Conservation (phyloP, 352 stramenopile species). For the Peronospora farinosa region DNA sequence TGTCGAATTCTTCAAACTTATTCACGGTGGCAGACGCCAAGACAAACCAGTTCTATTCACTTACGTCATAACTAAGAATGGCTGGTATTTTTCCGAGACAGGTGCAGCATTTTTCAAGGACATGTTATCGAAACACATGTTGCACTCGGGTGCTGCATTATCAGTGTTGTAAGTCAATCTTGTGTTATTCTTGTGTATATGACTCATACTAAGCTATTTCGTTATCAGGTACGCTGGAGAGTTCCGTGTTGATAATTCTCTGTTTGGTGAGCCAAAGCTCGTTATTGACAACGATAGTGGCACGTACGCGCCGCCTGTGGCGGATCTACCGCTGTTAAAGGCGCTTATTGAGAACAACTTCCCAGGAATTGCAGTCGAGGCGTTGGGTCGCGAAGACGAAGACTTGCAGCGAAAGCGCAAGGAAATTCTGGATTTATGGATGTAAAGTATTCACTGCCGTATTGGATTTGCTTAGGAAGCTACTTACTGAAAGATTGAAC, state of each 20-base stretch:
- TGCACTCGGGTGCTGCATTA: slow-evolving; percentile 33
- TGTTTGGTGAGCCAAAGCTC: slow-evolving; percentile 29
- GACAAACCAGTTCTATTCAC: slow-evolving; percentile 36
- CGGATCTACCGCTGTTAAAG: slow-evolving; percentile 26
- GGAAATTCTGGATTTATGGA: slow-evolving; percentile 29
- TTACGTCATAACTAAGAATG: slow-evolving; percentile 35
- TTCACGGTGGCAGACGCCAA: slow-evolving; percentile 28
- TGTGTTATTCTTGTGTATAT: background rate
- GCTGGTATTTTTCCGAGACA: slow-evolving; percentile 43
- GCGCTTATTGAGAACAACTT: slow-evolving; percentile 38
- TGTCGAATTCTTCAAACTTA: slow-evolving; percentile 35
- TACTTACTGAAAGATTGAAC: background rate
- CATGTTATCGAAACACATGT: slow-evolving; percentile 44
- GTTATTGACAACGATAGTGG: slow-evolving; percentile 41
- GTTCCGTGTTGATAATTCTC: slow-evolving; percentile 25
- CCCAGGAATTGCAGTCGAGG: slow-evolving; percentile 27
- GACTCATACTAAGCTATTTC: background rate
- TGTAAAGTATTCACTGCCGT: slow-evolving; percentile 3
- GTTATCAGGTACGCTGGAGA: slow-evolving; percentile 30
- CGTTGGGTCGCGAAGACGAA: slow-evolving; percentile 26
- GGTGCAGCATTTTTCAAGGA: slow-evolving; percentile 40
- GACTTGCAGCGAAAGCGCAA: slow-evolving; percentile 21
- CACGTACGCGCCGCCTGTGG: slow-evolving; percentile 35
- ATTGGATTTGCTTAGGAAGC: background rate
- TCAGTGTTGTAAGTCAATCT: slow-evolving; percentile 26